Evolutionary conservation across 352 stramenopile species (phyloP), one percentile per base, ranked within the genome.

Genomic region (Phytophthora foliorum): DNA sequence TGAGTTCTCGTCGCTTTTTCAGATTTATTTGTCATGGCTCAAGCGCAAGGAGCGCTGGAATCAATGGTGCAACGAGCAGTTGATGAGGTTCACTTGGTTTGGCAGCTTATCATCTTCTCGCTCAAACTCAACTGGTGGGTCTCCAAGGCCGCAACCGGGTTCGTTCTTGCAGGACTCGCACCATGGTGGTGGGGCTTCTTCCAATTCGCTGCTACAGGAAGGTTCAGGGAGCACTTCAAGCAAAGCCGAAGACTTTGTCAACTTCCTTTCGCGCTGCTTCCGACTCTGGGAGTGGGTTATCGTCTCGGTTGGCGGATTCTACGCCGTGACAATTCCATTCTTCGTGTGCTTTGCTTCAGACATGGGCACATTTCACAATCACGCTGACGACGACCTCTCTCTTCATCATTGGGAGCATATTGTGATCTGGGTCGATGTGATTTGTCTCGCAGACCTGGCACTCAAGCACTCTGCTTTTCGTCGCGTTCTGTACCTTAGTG

Each of bases 381-480:
- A 86, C 65, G 16, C 52, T 24, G 1, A 32, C n/a, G 24, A 34
- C 29, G 22, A 62, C 19, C 19, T 27, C 0, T 14, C 50, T 10
- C 32, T 90, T 2, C 32, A 17, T 1, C 61, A 69, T 53, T 89
- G 72, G 75, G 61, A 81, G 8, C 53, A 62, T 9, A 70, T 84
- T n/a, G 77, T 86, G 1, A 44, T 73, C 16, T 63, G 71, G 16
- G 55, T 90, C 42, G 81, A 92, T 29, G 10, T 79, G 0, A 75
- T 90, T 27, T 90, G 81, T 24, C 54, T 92, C n/a, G 27, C 86
- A 1, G 81, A 90, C 36, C 29, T 88, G 13, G 51, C 75, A 2
- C 75, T 92, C 32, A 89, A 88, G 48, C 78, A 81, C 44, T 87
- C 81, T 13, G 77, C 74, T 7, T 90, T 92, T 49, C 69, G 74